Percentiles rank a stretch among this genome's conserved stretches.
Conservation (phyloP, 1,284 basidiomycete genomes). For the Cystobasidium pallidum region DNA sequence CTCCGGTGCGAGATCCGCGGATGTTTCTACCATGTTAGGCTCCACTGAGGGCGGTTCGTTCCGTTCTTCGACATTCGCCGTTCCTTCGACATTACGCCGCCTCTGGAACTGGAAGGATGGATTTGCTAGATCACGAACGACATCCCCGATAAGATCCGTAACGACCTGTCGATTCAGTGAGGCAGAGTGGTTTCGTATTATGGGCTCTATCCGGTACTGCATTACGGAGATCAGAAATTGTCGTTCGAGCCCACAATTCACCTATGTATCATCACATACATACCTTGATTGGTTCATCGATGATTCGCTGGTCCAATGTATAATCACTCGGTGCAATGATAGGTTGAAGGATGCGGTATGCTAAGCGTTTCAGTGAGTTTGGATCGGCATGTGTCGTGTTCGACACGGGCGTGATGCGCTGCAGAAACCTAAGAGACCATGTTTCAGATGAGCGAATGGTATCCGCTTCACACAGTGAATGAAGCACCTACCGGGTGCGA, state of each 20-base stretch:
- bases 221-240: not conserved
- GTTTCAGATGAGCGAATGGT: not conserved
- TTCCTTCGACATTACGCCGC: not conserved
- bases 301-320: slow-evolving; percentile 12
- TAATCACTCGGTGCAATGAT: slow-evolving; percentile 31
- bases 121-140: slow-evolving; percentile 38
- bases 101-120: slow-evolving; percentile 31
- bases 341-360: slow-evolving; percentile 36
- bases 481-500: slow-evolving; percentile 70
- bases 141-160: slow-evolving; percentile 24
- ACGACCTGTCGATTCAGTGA: slow-evolving; percentile 31
- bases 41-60: not conserved
- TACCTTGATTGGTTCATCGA: slow-evolving; percentile 33
- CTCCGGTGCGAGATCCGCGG: not conserved
- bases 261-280: not conserved
- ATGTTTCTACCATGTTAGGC: not conserved
- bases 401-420: slow-evolving; percentile 42
- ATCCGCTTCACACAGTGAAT: too few relatives aligned
- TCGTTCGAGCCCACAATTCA: too few relatives aligned
- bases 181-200: slow-evolving; percentile 29
- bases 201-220: slow-evolving; percentile 40
- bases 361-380: slow-evolving; percentile 28
- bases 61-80: not conserved
- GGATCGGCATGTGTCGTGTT: slow-evolving; percentile 38
- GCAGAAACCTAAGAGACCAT: slow-evolving; percentile 15